Percentiles rank a stretch among this genome's conserved stretches.
These are phyloP conservation scores for Coniophora puteana DNA, from an alignment of 1,284 basidiomycete genomes.

Conservation along the genomic window DNA sequence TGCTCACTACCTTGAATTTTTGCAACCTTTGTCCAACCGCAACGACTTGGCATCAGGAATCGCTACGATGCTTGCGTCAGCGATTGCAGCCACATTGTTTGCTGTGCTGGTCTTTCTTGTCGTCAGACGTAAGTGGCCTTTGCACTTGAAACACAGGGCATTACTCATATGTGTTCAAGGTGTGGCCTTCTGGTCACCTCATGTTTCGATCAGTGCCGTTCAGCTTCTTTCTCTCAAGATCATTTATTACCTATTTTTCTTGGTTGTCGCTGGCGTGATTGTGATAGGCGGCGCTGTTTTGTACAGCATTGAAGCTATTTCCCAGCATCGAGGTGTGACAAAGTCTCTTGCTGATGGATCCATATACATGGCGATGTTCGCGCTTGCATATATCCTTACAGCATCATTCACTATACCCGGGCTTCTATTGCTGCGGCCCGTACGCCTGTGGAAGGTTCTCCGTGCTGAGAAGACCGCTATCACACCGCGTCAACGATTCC, in stretches of 20 bases:
- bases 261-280: constrained; percentile 58
- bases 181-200: constrained; percentile 46
- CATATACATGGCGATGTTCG: constrained; percentile 64
- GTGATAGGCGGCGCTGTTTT: constrained; percentile 62
- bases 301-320: constrained; percentile 61
- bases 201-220: constrained; percentile 58
- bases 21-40: constrained; percentile 47
- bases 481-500: constrained; percentile 76
- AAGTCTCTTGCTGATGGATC: constrained; percentile 62
- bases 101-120: constrained; percentile 48
- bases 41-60: constrained; percentile 57
- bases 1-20: constrained; percentile 64
- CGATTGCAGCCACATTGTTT: constrained; percentile 56
- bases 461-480: constrained; percentile 52
- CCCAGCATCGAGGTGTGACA: constrained; percentile 33
- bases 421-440: constrained; percentile 65
- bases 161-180: constrained; percentile 39
- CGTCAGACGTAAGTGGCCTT: constrained; percentile 51
- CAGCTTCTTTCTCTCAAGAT: constrained; percentile 63
- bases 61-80: constrained; percentile 63
- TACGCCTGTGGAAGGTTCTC: constrained; percentile 53
- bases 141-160: constrained; percentile 2
- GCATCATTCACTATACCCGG: constrained; percentile 71
- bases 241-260: constrained; percentile 60
- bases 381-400: constrained; percentile 61